These are phyloP conservation scores for Hyphopichia buzzinii DNA, from an alignment of 1,139 yeast species.

Conservation along the genomic window DNA sequence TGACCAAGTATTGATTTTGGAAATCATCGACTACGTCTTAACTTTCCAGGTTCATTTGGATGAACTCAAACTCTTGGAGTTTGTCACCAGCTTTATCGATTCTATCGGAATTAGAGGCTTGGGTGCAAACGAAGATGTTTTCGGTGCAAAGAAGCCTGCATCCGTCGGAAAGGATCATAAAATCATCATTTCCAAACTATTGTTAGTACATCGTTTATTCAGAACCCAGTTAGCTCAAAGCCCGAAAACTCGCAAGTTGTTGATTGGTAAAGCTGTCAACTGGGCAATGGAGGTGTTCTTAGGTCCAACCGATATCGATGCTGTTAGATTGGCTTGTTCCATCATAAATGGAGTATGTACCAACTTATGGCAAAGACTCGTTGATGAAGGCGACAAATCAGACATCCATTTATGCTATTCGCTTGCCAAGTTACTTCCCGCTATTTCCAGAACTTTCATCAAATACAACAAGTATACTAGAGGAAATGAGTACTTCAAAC, in stretches of 20 bases:
- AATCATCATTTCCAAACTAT: conserved; percentile 54
- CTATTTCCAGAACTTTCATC: conserved; percentile 49
- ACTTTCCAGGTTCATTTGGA: conserved; percentile 39
- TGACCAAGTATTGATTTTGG: conserved; percentile 61
- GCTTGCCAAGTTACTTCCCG: conserved; percentile 50
- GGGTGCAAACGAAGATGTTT: conserved; percentile 39
- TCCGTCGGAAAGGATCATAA: conserved; percentile 46
- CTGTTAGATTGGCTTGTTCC: conserved; percentile 62
- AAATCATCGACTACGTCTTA: conserved; percentile 55
- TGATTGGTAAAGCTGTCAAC: conserved; percentile 52
- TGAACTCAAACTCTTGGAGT: conserved; percentile 36
- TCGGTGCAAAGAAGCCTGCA: conserved; percentile 24
- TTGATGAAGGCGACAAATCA: conserved; percentile 19
- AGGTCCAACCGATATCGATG: conserved; percentile 54
- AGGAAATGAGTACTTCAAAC: conserved; percentile 49
- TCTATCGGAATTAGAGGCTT: conserved; percentile 56
- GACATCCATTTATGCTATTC: conserved; percentile 42
- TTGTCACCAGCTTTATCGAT: conserved; percentile 44
- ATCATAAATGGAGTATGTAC: conserved; percentile 50
- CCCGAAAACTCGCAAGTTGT: conserved; percentile 35
- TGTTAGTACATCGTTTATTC: conserved; percentile 59
- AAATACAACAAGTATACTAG: conserved; percentile 55
- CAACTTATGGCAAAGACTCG: conserved; percentile 32
- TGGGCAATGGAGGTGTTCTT: conserved; percentile 65
- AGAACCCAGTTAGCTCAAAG: conserved; percentile 43